phyloP scores from a whole-genome alignment of 495 filamentous ascomycete genomes.

The Hamigera avellanea region DNA sequence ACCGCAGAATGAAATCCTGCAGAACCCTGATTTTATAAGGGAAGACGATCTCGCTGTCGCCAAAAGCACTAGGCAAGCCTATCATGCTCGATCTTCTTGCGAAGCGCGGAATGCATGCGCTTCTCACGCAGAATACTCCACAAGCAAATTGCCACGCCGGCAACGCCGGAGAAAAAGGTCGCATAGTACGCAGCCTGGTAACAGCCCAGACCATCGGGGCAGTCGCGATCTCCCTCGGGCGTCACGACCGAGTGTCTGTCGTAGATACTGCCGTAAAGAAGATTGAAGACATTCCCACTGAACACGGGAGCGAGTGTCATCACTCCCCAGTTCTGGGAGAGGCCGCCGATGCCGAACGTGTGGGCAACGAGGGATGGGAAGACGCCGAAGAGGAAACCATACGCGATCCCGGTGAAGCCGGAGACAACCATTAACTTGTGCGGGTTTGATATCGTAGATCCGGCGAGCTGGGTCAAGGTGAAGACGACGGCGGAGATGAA shows the following conservation, averaged over 20 bases:
- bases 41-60: no score
- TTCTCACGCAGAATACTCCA: conserved; percentile 67
- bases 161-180: conserved; percentile 62
- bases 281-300: conserved; percentile 82
- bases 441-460: conserved; percentile 68
- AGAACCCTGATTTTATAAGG: no score
- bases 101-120: conserved; percentile 14
- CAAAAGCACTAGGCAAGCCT: conserved; percentile 18
- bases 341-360: conserved; percentile 79
- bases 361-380: conserved; percentile 88
- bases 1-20: no score
- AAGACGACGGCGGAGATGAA: conserved; percentile 69
- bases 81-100: conserved; percentile 23
- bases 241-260: conserved; percentile 65
- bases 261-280: conserved; percentile 68
- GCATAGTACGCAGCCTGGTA: conserved; percentile 73
- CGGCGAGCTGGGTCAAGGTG: conserved; percentile 67
- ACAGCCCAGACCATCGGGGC: conserved; percentile 67
- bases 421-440: conserved; percentile 69
- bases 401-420: conserved; percentile 72
- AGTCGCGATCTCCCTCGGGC: conserved; percentile 58
- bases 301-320: conserved; percentile 84
- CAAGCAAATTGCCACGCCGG: conserved; percentile 58
- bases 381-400: conserved; percentile 91
- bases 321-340: conserved; percentile 86